Base-by-base conservation (phyloP, 2,329 filamentous ascomycete genomes). In the Cytospora chrysosperma region DNA sequence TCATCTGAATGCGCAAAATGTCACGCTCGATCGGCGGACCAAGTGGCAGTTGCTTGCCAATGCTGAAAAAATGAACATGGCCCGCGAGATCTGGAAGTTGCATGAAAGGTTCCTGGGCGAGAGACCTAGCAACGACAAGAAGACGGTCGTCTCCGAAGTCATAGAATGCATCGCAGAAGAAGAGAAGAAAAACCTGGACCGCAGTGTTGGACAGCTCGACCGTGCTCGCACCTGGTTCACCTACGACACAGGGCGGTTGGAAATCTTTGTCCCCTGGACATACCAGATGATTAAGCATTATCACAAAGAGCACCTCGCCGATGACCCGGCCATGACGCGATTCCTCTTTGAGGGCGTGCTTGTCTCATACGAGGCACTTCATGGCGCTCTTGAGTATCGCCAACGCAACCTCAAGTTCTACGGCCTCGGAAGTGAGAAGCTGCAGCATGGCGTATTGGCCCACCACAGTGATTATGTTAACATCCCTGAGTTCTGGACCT, bases 41-140 rank as follows among this genome's bases (percentile, higher is more conserved):
- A 87, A 88, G 69, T 98, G 93, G 93, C 82, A 84, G 67, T 77
- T 99, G 34, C 79, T 99, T n/a, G 91, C 88, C 81, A 88, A 94
- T 71, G 94, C 94, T 0, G 95, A 99, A 75, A 97, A 93, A 75
- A 84, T 98, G 77, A 87, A 89, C 51, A 91, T 93, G 40, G 92
- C 92, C 21, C 83, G 85, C 65, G 82, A 87, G 53, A 82, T 98
- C 43, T 98, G 94, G 93, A 88, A 87, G 66, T 82, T 86, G 59
- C 92, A 96, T 71, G 91, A 97, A 72, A 79, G 81, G 9, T 88
- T 89, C 58, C 81, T 88, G 9, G 81, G 84, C 58, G 81, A 80
- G 57, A 84, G 85, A 12, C 79, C 85, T 17, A 79, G 81, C 21
- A 84, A 85, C 43, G 81, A 86, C 50, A 87, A 89, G 70, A 87